Evolutionary conservation across 345 rosid species (phyloP), one percentile per base, ranked within the genome.

Genomic region (Corymbia maculata): DNA sequence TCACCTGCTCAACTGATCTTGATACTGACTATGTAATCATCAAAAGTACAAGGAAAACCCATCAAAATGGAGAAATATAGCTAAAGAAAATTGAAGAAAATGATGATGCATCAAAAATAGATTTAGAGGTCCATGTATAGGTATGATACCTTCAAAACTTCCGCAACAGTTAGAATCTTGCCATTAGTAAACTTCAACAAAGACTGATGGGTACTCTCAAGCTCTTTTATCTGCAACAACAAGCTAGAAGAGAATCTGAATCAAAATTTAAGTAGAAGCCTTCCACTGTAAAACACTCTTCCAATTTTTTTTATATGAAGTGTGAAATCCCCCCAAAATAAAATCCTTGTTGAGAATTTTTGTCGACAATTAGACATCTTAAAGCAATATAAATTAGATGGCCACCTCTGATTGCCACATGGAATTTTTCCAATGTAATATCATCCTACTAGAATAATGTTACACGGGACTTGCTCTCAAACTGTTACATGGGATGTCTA

Each of bases 71-170:
- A 53, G 24, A 47, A 24, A 86, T 51, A 45, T 80, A 89, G 57
- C n/a, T 79, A 51, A 55, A 64, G 45, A 14, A 57, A 55, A 36
- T 44, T 17, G 79, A 55, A 30, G 24, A 55, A 49, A 57, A 32
- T 85, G 21, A 88, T 52, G 61, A 53, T 55, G 64, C 53, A 42
- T 21, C 28, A 61, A 16, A 51, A 88, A 26, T 24, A 51, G 28
- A 70, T 50, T 75, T 17, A 51, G 85, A 51, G 66, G 44, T 80
- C 85, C 9, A 52, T 22, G 8, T 51, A 50, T 44, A 85, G 53
- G 55, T 32, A 88, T 24, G 49, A 64, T 96, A 98, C 99, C 93
- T 45, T 91, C 91, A 97, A 92, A 91, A 99, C 98, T 82, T 98
- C 97, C 91, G 92, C 97, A 86, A 94, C 88, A 4, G 96, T 98